Evolutionary conservation across 1,284 basidiomycete genomes (phyloP), one percentile per base, ranked within the genome.

Genomic region (Pseudozyma pruni): DNA sequence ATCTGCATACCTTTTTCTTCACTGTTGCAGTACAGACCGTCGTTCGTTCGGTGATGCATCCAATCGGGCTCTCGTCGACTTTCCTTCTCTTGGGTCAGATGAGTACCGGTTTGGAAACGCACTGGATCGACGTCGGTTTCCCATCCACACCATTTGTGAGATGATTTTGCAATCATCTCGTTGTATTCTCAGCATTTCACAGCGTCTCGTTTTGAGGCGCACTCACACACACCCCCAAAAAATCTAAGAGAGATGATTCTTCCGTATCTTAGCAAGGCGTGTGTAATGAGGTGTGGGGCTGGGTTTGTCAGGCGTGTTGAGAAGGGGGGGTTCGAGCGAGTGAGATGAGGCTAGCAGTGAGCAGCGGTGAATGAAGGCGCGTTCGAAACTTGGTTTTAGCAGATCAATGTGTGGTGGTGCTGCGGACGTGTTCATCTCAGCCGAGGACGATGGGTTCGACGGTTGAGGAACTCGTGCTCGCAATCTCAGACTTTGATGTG

Each of bases 231-330:
- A 46, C 50, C 40, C 46, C 55, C 50, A 38, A 41, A 66, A 66
- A 66, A 66, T 50, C 49, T 40, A 34, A 50, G 53, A 66, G 62
- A 66, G 62, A 66, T 66, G 62, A 58, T 64, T 42, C 62, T 54
- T 40, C 43, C 47, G 47, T 29, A 32, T 39, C 22, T 29, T 22
- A 7, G 20, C 22, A 13, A 17, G 8, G 37, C 9, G 37, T 22
- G 8, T 22, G 20, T 2, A 20, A 39, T n/a, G n/a, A 20, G 37
- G 7, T 39, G n/a, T 22, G 37, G n/a, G n/a, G n/a, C n/a, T n/a
- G n/a, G n/a, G n/a, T n/a, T n/a, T n/a, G n/a, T n/a, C n/a, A n/a
- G n/a, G n/a, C n/a, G n/a, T n/a, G n/a, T n/a, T n/a, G n/a, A n/a
- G n/a, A n/a, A n/a, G n/a, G n/a, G n/a, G n/a, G n/a, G n/a, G n/a